Evolutionary conservation across 768 basidiomycete species (phyloP).

Genomic region (Suillus cothurnatus): DNA sequence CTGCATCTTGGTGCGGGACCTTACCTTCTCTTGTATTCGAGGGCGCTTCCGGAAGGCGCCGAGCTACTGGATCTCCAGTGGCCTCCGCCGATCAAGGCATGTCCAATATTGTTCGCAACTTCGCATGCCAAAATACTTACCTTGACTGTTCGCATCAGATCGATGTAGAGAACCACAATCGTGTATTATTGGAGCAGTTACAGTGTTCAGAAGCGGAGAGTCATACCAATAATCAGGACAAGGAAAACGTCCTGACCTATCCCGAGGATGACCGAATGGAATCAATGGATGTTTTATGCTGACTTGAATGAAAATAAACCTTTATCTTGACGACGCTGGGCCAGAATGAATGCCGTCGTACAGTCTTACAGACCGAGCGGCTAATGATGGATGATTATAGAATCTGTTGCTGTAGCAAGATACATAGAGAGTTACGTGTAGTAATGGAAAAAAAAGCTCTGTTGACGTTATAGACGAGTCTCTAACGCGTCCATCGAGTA

Average conservation of each 20-base stretch:
- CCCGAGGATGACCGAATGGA: not conserved
- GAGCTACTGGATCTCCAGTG: conserved; percentile 23
- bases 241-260: not conserved
- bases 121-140: conserved; percentile 9
- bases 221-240: not conserved
- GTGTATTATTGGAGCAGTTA: not conserved
- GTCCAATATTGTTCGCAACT: not conserved
- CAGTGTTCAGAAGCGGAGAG: not conserved
- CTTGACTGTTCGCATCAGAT: conserved; percentile 26
- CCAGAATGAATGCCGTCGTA: not conserved
- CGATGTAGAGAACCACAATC: conserved; percentile 3
- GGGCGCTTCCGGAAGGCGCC: conserved; percentile 27
- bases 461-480: conserved; percentile 3
- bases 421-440: not conserved
- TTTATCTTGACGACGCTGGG: not conserved
- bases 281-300: not conserved
- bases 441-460: not conserved
- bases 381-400: not conserved
- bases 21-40: conserved; percentile 73
- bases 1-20: conserved; percentile 78
- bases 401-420: not conserved
- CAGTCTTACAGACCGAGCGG: not conserved
- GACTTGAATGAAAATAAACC: not conserved
- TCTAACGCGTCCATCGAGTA: not conserved
- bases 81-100: conserved; percentile 28